Conservation (phyloP, 495 filamentous ascomycete species). For the Trichocladium uniseriatum region DNA sequence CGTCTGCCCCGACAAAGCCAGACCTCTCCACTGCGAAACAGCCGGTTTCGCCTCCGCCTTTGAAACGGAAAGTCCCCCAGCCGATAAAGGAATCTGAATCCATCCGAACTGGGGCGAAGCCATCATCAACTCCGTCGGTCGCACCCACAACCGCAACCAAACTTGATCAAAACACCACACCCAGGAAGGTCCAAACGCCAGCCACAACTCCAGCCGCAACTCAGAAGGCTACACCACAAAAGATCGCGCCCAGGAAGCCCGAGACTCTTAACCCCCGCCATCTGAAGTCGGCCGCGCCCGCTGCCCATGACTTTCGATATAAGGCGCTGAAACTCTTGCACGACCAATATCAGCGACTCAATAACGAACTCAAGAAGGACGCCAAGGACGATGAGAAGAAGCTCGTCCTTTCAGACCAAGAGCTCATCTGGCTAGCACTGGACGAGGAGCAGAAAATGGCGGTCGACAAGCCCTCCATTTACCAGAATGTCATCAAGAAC, state of each 20-base stretch:
- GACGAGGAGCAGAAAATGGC: constrained; percentile 80
- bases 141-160: constrained; percentile 1
- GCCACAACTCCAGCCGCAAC: neutral
- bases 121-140: neutral
- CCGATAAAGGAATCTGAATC: neutral
- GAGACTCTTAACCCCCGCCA: constrained; percentile 74
- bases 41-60: constrained; percentile 26
- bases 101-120: neutral
- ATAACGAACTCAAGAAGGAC: constrained; percentile 51
- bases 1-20: neutral
- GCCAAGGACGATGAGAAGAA: constrained; percentile 30
- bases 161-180: neutral
- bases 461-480: constrained; percentile 54
- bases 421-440: constrained; percentile 66
- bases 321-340: constrained; percentile 65
- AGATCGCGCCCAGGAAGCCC: constrained; percentile 22
- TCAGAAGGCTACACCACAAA: constrained; percentile 2
- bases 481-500: constrained; percentile 72
- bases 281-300: constrained; percentile 56
- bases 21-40: constrained; percentile 14
- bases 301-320: constrained; percentile 55
- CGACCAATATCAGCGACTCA: constrained; percentile 60
- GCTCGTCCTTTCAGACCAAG: constrained; percentile 54
- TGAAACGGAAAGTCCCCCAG: constrained; percentile 21
- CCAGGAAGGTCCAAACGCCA: neutral